phyloP scores from a whole-genome alignment of 2,329 filamentous ascomycete genomes.

The Colletotrichum liaoningense region DNA sequence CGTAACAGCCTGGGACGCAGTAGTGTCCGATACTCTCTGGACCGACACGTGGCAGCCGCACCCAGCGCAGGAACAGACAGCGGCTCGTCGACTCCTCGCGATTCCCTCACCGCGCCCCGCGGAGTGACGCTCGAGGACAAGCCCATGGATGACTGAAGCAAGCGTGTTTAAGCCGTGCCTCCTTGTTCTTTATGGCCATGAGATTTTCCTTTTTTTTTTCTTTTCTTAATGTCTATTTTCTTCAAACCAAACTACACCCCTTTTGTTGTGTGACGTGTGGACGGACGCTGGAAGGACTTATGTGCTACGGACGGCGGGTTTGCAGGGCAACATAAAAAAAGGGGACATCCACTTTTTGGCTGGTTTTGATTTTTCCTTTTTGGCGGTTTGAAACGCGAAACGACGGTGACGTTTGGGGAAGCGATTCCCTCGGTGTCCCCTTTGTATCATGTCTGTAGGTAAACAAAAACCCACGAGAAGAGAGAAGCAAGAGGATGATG shows the following conservation, averaged over 20 bases:
- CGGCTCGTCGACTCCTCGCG: slow-evolving; percentile 40
- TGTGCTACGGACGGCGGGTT: neutral
- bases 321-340: neutral
- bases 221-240: slow-evolving; percentile 36
- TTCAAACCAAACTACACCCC: neutral
- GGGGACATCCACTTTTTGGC: slow-evolving; percentile 19
- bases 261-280: slow-evolving; percentile 24
- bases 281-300: slow-evolving; percentile 16
- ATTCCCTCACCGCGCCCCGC: slow-evolving; percentile 42
- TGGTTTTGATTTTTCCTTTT: slow-evolving; percentile 3
- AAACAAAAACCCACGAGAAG: slow-evolving; percentile 31
- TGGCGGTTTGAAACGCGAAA: slow-evolving; percentile 4
- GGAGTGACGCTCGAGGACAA: slow-evolving; percentile 64
- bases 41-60: slow-evolving; percentile 61
- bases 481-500: neutral
- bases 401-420: slow-evolving; percentile 29
- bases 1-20: slow-evolving; percentile 72
- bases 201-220: slow-evolving; percentile 15
- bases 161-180: slow-evolving; percentile 17
- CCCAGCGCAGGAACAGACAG: slow-evolving; percentile 28
- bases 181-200: neutral
- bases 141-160: slow-evolving; percentile 61
- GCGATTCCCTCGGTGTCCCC: slow-evolving; percentile 29
- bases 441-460: slow-evolving; percentile 37
- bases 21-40: slow-evolving; percentile 59